These are phyloP conservation scores for Aspergillus sp. DNA, from an alignment of 2,329 filamentous ascomycete species.

Conservation along the genomic window DNA sequence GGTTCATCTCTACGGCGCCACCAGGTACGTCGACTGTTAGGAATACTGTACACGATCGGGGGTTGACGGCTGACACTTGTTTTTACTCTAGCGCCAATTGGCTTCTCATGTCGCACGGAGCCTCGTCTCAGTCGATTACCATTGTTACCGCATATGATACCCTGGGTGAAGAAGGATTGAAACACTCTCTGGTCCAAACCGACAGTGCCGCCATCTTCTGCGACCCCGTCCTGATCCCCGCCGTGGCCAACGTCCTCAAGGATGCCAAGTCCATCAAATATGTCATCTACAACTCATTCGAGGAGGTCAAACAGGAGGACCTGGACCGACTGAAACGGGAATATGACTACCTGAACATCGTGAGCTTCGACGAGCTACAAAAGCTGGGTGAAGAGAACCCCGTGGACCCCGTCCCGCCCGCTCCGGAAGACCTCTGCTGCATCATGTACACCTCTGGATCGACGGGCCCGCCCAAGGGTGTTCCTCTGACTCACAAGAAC, in stretches of 20 bases:
- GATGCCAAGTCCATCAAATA: constrained; percentile 57
- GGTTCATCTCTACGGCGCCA: constrained; percentile 82
- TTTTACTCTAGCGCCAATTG: constrained; percentile 64
- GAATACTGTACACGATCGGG: background rate
- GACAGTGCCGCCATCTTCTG: constrained; percentile 80
- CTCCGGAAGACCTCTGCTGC: constrained; percentile 76
- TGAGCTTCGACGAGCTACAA: constrained; percentile 57
- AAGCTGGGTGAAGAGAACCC: constrained; percentile 64
- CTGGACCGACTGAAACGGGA: constrained; percentile 55
- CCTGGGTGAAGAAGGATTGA: constrained; percentile 77
- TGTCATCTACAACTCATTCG: constrained; percentile 59
- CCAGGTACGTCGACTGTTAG: constrained; percentile 55
- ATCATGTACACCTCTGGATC: constrained; percentile 83
- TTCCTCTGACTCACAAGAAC: constrained; percentile 75
- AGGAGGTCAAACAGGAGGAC: constrained; percentile 52
- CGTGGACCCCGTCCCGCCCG: constrained; percentile 68
- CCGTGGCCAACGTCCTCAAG: constrained; percentile 56
- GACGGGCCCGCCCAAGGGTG: constrained; percentile 86
- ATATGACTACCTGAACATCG: constrained; percentile 53
- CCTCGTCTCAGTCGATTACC: constrained; percentile 78
- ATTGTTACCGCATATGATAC: constrained; percentile 97
- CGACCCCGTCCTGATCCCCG: constrained; percentile 73
- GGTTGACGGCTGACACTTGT: constrained; percentile 6
- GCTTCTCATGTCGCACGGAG: constrained; percentile 78
- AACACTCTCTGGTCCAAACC: constrained; percentile 82